These are phyloP conservation scores for Blastobotrys attinorum DNA, from an alignment of 805 yeast genomes.

Conservation along the genomic window DNA sequence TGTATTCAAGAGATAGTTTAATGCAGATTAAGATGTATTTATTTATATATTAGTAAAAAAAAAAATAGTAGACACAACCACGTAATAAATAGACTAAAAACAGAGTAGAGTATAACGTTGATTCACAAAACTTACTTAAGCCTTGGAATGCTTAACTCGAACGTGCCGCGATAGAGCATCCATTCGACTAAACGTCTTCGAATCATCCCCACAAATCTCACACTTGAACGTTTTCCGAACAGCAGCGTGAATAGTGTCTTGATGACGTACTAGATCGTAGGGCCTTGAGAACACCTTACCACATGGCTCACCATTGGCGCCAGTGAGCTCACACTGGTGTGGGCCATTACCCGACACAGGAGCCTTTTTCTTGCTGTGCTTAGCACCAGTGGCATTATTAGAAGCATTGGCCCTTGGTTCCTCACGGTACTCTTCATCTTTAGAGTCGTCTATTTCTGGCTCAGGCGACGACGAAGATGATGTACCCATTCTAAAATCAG, in stretches of 20 bases:
- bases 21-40: no score
- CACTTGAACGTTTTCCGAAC: conserved; percentile 82
- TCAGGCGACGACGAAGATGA: no score
- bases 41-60: no score
- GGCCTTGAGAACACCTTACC: conserved; percentile 83
- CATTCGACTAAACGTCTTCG: conserved; percentile 83
- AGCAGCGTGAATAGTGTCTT: conserved; percentile 90
- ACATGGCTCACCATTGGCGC: conserved; percentile 56
- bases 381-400: background rate
- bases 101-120: no score
- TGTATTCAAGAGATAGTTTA: no score
- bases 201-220: conserved; percentile 70
- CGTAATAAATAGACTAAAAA: no score
- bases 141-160: conserved; percentile 89
- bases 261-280: conserved; percentile 89
- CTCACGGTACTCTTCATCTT: background rate
- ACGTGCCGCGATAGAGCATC: conserved; percentile 94
- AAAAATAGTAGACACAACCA: no score
- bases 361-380: conserved; percentile 2
- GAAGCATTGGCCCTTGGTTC: no score
- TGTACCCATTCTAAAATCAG: background rate
- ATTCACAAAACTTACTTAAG: no score
- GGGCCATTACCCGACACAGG: conserved; percentile 5
- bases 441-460: background rate
- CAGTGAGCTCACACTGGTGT: conserved; percentile 26